Percentiles rank a stretch among this genome's conserved stretches.
These are phyloP conservation scores for Volvox africanus DNA, from an alignment of 139 green algal species.

Conservation along the genomic window DNA sequence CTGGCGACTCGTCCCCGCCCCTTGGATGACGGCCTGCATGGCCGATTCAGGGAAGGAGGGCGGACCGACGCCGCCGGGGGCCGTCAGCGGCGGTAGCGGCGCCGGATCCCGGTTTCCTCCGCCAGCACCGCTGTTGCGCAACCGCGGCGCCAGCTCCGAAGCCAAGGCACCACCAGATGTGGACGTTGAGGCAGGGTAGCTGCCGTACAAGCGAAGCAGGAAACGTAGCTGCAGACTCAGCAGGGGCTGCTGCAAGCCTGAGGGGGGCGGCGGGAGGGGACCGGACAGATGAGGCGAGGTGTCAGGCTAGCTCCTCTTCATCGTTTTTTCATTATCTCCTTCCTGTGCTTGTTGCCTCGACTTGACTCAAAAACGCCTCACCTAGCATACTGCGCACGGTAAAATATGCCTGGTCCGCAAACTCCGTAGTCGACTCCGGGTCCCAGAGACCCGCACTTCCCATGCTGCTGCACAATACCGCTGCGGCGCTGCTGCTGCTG, in stretches of 20 bases:
- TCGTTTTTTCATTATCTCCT: too few species aligned
- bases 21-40: constrained; percentile 57
- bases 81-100: constrained; percentile 34
- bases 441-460: neutral
- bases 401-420: constrained; percentile 24
- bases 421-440: neutral
- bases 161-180: neutral
- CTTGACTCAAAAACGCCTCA: neutral
- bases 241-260: constrained; percentile 59
- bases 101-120: constrained; percentile 30
- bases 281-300: too few species aligned
- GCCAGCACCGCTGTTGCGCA: neutral
- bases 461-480: neutral
- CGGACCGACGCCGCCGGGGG: neutral
- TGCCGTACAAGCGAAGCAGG: constrained; percentile 67
- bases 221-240: constrained; percentile 71
- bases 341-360: too few species aligned
- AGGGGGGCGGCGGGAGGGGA: neutral
- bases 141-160: neutral
- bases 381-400: constrained; percentile 16
- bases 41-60: constrained; percentile 46
- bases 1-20: constrained; percentile 21
- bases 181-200: neutral
- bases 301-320: too few species aligned
- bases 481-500: neutral